phyloP scores from a whole-genome alignment of 2,329 filamentous ascomycete species.

The Colletotrichum destructivum region DNA sequence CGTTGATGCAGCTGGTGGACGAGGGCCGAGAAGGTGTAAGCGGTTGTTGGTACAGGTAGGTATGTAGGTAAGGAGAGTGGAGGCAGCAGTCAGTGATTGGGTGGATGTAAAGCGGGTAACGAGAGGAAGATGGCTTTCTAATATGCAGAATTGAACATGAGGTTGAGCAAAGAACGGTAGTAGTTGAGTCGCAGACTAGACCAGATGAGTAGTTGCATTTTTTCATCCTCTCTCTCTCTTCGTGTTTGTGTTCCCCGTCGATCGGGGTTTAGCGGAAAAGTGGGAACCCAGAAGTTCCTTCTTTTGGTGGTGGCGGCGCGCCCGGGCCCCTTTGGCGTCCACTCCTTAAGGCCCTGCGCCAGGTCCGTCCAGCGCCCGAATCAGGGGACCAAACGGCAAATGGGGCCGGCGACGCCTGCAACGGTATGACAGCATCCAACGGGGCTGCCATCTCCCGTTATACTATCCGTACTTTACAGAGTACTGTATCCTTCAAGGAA shows the following conservation, averaged over 20 bases:
- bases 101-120: slow-evolving; percentile 8
- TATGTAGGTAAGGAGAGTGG: background rate
- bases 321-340: background rate
- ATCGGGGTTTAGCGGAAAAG: background rate
- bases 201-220: slow-evolving; percentile 3
- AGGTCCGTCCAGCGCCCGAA: background rate
- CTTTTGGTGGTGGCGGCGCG: background rate
- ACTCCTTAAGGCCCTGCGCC: background rate
- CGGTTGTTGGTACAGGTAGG: background rate
- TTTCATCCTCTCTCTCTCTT: background rate
- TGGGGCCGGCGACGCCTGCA: background rate
- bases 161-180: background rate
- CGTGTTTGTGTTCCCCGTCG: background rate
- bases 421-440: background rate
- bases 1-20: background rate
- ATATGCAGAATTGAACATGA: background rate
- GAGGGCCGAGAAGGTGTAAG: background rate
- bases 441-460: background rate
- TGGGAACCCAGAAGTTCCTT: background rate
- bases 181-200: background rate
- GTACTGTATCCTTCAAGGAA: background rate
- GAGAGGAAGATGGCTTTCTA: background rate
- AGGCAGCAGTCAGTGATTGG: background rate
- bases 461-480: no score
- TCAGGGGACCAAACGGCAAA: background rate